Conservation (phyloP, 331 rosid genomes). For the Pyrus hybrid region DNA sequence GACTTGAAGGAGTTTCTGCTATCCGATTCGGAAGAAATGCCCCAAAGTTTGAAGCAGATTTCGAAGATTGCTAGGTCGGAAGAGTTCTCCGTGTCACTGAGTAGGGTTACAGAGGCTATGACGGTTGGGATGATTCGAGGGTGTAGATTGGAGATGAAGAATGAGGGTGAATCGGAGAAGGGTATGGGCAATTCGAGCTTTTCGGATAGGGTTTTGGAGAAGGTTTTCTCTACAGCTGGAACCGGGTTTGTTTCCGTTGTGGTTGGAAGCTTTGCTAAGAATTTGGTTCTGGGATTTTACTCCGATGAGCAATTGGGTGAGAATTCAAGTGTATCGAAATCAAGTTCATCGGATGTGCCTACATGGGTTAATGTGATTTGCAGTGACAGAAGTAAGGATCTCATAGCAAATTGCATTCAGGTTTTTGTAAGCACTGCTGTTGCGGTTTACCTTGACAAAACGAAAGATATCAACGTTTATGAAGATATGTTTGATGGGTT, state of each 20-base stretch:
- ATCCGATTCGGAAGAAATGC: slow-evolving; percentile 74
- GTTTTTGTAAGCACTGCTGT: slow-evolving; percentile 83
- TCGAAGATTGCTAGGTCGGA: slow-evolving; percentile 63
- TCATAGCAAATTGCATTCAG: slow-evolving; percentile 51
- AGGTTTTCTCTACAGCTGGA: slow-evolving; percentile 63
- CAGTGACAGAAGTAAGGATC: slow-evolving; percentile 40
- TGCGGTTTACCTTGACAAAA: slow-evolving; percentile 71
- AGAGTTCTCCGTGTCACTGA: slow-evolving; percentile 43
- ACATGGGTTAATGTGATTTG: slow-evolving; percentile 49
- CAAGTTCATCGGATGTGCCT: slow-evolving; percentile 31
- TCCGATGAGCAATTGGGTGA: slow-evolving; percentile 15
- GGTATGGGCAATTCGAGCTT: slow-evolving; percentile 18
- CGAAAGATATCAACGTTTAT: slow-evolving; percentile 66
- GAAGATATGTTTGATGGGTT: slow-evolving; percentile 67
- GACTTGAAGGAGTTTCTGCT: slow-evolving; percentile 60
- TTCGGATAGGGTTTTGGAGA: slow-evolving; percentile 42
- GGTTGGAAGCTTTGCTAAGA: slow-evolving; percentile 90
- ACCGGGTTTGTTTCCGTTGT: slow-evolving; percentile 75
- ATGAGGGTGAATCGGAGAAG: slow-evolving; percentile 8
- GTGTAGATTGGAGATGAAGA: slow-evolving; percentile 15
- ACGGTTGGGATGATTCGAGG: slow-evolving; percentile 56
- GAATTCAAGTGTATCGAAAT: background rate
- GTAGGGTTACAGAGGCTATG: slow-evolving; percentile 47
- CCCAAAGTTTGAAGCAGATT: slow-evolving; percentile 66
- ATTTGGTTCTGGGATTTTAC: slow-evolving; percentile 60